Conservation (phyloP, 805 yeast genomes). For the Priceomyces melissophilus region DNA sequence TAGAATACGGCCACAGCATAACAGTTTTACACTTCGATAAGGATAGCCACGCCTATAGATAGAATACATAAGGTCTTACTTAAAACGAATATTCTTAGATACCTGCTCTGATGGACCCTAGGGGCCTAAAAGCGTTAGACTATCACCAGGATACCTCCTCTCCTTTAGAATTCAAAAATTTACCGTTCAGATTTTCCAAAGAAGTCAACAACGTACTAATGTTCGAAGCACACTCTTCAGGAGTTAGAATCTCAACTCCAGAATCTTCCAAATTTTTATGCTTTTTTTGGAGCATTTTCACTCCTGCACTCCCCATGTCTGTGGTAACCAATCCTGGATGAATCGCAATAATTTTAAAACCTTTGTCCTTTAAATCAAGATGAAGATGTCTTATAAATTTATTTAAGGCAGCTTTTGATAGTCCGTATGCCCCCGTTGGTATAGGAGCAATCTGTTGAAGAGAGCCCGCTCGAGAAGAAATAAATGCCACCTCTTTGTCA, state of each 20-base stretch:
- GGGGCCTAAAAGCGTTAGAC: too few species aligned
- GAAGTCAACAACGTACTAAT: neutral
- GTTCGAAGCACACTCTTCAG: neutral
- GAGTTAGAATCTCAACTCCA: neutral
- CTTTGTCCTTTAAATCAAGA: conserved; percentile 8
- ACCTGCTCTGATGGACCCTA: too few species aligned
- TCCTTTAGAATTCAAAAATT: neutral
- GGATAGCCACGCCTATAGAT: too few species aligned
- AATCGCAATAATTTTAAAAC: conserved; percentile 25
- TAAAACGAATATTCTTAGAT: too few species aligned
- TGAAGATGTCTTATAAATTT: too few species aligned
- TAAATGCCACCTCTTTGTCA: conserved; percentile 24
- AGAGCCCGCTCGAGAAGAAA: conserved; percentile 12
- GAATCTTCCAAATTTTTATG: neutral
- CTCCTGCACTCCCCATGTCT: conserved; percentile 22
- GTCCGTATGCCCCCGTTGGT: neutral
- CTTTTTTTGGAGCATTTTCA: neutral
- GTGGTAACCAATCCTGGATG: conserved; percentile 42
- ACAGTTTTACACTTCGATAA: conserved; percentile 6
- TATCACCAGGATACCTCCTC: neutral
- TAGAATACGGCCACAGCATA: conserved; percentile 10
- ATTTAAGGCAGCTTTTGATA: neutral
- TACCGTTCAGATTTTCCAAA: neutral
- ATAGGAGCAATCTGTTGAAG: neutral
- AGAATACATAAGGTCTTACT: too few species aligned